These are phyloP conservation scores for Nakaseomyces glabratus DNA, from an alignment of 1,139 yeast species.

Conservation along the genomic window DNA sequence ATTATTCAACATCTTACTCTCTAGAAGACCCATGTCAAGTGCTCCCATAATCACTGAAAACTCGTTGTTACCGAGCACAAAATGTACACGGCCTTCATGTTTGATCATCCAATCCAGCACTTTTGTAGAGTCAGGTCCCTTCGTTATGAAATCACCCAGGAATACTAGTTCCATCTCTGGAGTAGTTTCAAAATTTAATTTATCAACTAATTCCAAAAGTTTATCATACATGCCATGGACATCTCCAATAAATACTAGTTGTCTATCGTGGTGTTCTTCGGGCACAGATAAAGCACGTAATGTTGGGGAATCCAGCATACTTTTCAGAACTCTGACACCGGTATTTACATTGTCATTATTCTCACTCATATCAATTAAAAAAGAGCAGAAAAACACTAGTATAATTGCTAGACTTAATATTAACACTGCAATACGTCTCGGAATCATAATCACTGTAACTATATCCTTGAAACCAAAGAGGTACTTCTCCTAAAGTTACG, in stretches of 20 bases:
- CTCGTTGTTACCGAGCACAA: constrained; percentile 75
- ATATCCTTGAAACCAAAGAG: too few relatives aligned
- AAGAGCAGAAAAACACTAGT: too few relatives aligned
- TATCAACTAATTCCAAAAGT: constrained; percentile 48
- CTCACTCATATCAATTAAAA: too few relatives aligned
- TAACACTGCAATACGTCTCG: constrained; percentile 1
- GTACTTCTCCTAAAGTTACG: too few relatives aligned
- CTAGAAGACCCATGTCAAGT: neutral
- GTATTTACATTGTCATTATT: too few relatives aligned
- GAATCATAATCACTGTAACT: too few relatives aligned
- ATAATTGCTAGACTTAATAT: too few relatives aligned
- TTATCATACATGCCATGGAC: constrained; percentile 70
- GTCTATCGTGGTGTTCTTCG: too few relatives aligned
- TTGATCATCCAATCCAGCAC: constrained; percentile 59
- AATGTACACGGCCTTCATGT: constrained; percentile 44
- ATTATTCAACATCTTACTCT: too few relatives aligned
- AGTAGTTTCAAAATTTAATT: constrained; percentile 41
- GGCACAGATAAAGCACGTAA: too few relatives aligned
- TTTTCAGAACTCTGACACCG: too few relatives aligned
- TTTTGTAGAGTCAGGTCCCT: constrained; percentile 68
- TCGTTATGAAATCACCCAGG: constrained; percentile 77
- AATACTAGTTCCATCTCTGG: constrained; percentile 30
- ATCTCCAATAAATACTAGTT: constrained; percentile 80
- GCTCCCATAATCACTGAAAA: constrained; percentile 4
- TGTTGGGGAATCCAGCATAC: too few relatives aligned